Conservation (phyloP, 352 stramenopile genomes). For the Phytopythium aichiense region DNA sequence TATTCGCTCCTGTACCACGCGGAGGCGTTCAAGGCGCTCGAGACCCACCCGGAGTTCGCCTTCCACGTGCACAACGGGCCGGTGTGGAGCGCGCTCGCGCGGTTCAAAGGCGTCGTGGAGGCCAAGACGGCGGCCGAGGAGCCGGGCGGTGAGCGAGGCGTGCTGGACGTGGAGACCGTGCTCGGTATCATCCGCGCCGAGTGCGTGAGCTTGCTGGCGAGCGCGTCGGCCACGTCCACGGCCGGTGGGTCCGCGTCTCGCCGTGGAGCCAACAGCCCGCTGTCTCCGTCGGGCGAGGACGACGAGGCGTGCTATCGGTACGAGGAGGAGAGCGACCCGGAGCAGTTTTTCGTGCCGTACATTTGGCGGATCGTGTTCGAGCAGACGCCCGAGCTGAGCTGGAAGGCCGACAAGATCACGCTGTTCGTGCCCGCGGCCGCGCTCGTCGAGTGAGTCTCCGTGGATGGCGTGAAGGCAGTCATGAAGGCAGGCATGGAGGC, state of each 20-base stretch:
- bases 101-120: constrained; percentile 60
- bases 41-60: constrained; percentile 55
- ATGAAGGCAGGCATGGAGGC: too few species aligned
- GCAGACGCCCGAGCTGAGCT: constrained; percentile 74
- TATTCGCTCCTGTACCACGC: constrained; percentile 77
- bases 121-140: constrained; percentile 44
- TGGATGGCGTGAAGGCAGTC: too few species aligned
- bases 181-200: constrained; percentile 63
- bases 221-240: constrained; percentile 21
- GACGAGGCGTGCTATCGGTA: constrained; percentile 79
- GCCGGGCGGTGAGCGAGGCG: constrained; percentile 16
- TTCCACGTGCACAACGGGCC: constrained; percentile 56
- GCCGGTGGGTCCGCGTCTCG: neutral
- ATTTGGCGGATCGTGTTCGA: constrained; percentile 75
- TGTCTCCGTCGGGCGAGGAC: constrained; percentile 13
- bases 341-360: constrained; percentile 79
- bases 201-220: constrained; percentile 63
- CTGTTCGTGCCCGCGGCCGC: constrained; percentile 39
- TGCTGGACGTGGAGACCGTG: constrained; percentile 65
- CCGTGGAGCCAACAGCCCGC: neutral
- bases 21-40: constrained; percentile 49
- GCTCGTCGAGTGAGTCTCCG: neutral
- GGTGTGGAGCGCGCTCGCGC: constrained; percentile 59
- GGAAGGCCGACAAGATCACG: constrained; percentile 79
- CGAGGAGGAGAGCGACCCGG: constrained; percentile 62